A percentile compares a stretch with the other conserved stretches of the same genome.
phyloP scores from a whole-genome alignment of 768 basidiomycete genomes.

The Amanita jacksonii region DNA sequence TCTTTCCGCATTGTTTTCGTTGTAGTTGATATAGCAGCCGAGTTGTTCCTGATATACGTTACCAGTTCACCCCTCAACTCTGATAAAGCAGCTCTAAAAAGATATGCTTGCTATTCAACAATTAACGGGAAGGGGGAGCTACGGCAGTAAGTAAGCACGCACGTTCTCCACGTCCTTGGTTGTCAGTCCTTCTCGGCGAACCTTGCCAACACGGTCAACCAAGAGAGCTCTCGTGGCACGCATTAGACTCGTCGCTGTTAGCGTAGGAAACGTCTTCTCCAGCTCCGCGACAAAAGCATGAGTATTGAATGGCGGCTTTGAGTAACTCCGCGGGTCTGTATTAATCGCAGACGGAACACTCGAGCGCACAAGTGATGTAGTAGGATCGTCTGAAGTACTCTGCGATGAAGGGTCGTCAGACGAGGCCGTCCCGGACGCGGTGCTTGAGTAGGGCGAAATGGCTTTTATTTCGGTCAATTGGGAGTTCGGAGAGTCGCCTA shows the following conservation, averaged over 20 bases:
- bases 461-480: background rate
- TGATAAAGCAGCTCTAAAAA: conserved; percentile 88
- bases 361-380: background rate
- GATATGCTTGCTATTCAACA: conserved; percentile 74
- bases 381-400: background rate
- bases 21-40: conserved; percentile 68
- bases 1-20: conserved; percentile 76
- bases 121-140: background rate
- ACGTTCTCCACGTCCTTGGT: conserved; percentile 79
- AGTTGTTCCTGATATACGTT: conserved; percentile 76
- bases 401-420: conserved; percentile 6
- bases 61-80: conserved; percentile 84
- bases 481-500: background rate
- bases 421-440: conserved; percentile 11
- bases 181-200: conserved; percentile 62
- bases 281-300: conserved; percentile 66
- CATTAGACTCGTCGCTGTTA: conserved; percentile 73
- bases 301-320: conserved; percentile 74
- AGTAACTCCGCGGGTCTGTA: conserved; percentile 28
- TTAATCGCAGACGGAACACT: conserved; percentile 3
- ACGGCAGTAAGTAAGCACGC: conserved; percentile 19
- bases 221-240: conserved; percentile 73
- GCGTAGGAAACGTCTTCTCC: conserved; percentile 65
- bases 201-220: conserved; percentile 64
- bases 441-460: conserved; percentile 5